Evolutionary conservation across 805 yeast species (phyloP).

Genomic region (Candida multigemmis): DNA sequence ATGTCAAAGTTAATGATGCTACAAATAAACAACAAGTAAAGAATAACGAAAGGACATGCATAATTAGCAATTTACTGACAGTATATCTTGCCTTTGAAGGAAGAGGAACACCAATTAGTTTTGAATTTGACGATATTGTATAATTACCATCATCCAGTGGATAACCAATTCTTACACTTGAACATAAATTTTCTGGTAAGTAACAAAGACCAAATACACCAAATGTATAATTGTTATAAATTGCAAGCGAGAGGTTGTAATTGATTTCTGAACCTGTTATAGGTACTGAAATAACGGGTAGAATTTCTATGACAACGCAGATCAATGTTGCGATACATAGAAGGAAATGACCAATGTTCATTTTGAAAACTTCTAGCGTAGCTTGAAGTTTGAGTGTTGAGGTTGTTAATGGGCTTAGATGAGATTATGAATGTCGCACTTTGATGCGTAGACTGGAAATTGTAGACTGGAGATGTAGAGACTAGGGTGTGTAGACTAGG

Average conservation of each 20-base stretch:
- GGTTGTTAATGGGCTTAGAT: no score
- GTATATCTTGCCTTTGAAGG: constrained; percentile 31
- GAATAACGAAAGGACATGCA: constrained; percentile 31
- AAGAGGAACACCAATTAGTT: constrained; percentile 17
- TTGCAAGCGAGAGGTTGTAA: constrained; percentile 19
- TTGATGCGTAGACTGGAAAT: no score
- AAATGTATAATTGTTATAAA: constrained; percentile 21
- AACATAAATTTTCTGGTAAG: constrained; percentile 14
- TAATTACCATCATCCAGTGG: no score
- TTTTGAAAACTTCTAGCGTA: no score
- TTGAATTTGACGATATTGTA: constrained; percentile 1
- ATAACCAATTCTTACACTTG: constrained; percentile 29
- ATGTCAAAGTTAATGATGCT: constrained; percentile 1
- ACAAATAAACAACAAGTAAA: constrained; percentile 14
- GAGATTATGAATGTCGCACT: no score
- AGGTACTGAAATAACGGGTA: constrained; percentile 35
- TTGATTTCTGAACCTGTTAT: constrained; percentile 17
- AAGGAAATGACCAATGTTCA: constrained; percentile 22
- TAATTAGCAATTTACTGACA: constrained; percentile 31
- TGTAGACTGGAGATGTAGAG: no score
- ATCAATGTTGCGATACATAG: constrained; percentile 17
- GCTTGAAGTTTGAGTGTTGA: no score
- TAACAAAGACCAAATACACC: constrained; percentile 39
- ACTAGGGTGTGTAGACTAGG: no score
- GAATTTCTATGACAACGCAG: constrained; percentile 26